Evolutionary conservation across 768 basidiomycete species (phyloP).

Genomic region (Termitomyces sp.): DNA sequence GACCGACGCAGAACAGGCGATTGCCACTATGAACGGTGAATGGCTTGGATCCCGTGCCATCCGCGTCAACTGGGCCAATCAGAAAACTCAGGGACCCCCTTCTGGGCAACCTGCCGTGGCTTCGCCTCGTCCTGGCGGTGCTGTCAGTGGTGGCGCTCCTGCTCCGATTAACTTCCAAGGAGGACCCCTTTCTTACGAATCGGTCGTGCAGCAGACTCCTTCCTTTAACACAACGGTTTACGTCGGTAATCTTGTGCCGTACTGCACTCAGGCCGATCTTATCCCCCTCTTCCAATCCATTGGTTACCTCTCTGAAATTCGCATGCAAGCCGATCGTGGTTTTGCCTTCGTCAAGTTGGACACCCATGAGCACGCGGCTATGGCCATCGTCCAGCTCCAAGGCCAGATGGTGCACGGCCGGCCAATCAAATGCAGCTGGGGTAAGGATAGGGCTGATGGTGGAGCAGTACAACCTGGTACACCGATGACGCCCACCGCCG

Average conservation of each 20-base stretch:
- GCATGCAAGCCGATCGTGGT: constrained; percentile 98
- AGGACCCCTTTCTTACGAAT: constrained; percentile 85
- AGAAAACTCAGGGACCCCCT: constrained; percentile 84
- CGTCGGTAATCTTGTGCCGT: constrained; percentile 97
- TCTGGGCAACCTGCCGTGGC: constrained; percentile 19
- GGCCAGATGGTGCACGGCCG: constrained; percentile 97
- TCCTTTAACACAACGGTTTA: constrained; percentile 95
- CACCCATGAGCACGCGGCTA: constrained; percentile 96
- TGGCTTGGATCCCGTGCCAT: constrained; percentile 98
- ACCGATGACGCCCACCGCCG: constrained; percentile 55
- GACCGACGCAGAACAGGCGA: constrained; percentile 98
- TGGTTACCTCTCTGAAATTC: constrained; percentile 97
- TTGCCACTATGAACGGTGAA: constrained; percentile 99
- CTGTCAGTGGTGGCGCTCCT: constrained; percentile 58
- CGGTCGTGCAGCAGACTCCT: constrained; percentile 91
- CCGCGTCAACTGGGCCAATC: constrained; percentile 99
- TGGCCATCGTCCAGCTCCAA: constrained; percentile 96
- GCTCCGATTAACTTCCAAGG: constrained; percentile 90
- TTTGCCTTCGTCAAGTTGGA: constrained; percentile 99
- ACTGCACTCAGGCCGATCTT: constrained; percentile 94
- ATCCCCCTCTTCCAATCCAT: constrained; percentile 98
- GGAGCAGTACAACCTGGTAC: constrained; percentile 45
- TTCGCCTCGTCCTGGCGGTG: constrained; percentile 38
- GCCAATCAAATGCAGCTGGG: constrained; percentile 99
- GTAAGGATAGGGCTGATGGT: constrained; percentile 87